phyloP scores from a whole-genome alignment of 2,329 filamentous ascomycete genomes.

The Xylaria sp. region DNA sequence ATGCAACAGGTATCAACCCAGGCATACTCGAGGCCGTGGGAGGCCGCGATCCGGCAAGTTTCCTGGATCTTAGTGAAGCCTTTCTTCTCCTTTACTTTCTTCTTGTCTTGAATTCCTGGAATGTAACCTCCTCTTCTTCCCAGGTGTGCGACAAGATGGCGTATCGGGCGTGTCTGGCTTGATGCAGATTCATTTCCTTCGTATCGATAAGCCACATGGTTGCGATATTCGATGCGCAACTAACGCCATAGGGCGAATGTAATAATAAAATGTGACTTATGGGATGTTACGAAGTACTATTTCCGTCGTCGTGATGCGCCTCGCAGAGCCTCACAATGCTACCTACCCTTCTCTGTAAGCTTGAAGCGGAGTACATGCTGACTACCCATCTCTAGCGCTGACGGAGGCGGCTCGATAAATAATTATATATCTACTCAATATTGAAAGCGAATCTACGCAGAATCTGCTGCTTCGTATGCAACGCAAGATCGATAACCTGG shows the following conservation, averaged over 20 bases:
- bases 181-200: not conserved
- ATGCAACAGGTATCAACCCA: constrained; percentile 20
- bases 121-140: constrained; percentile 10
- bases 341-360: not conserved
- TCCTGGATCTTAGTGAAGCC: not conserved
- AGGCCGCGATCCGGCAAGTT: not conserved
- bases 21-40: not conserved
- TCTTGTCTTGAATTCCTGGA: not conserved
- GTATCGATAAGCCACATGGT: constrained; percentile 14
- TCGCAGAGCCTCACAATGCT: not conserved
- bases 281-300: not conserved
- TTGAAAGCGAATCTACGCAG: no score
- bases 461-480: no score
- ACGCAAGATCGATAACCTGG: no score
- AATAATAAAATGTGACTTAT: not conserved
- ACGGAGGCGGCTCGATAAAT: not conserved
- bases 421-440: not conserved
- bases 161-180: not conserved
- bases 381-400: not conserved
- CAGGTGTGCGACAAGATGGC: constrained; percentile 16
- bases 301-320: not conserved
- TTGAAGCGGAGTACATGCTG: not conserved
- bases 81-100: not conserved
- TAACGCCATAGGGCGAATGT: not conserved
- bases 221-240: not conserved